Conservation (phyloP, 2,329 filamentous ascomycete genomes). For the Chalaropsis ovoidea region DNA sequence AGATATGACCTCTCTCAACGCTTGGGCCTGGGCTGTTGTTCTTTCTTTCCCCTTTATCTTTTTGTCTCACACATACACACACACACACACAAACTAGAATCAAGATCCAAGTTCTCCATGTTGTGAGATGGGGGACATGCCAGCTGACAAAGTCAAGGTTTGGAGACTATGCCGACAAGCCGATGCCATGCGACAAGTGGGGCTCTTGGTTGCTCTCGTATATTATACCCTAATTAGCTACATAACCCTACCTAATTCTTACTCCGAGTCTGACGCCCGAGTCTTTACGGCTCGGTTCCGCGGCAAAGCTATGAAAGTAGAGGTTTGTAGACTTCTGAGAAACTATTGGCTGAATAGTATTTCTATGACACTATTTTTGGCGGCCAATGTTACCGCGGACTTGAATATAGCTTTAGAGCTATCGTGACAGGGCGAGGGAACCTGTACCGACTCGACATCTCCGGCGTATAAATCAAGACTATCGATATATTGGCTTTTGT, state of each 20-base stretch:
- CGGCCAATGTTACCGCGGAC: too few species aligned
- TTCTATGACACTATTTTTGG: too few species aligned
- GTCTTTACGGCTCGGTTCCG: neutral
- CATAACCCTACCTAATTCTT: neutral
- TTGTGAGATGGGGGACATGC: neutral
- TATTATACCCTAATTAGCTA: neutral
- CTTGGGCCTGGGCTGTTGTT: too few species aligned
- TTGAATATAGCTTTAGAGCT: too few species aligned
- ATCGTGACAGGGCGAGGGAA: too few species aligned
- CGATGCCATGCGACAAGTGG: constrained; percentile 21
- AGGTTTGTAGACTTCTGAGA: too few species aligned
- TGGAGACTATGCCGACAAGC: constrained; percentile 24
- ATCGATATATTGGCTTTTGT: too few species aligned
- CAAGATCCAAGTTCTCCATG: neutral
- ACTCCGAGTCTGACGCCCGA: neutral
- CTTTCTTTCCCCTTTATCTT: too few species aligned
- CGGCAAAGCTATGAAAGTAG: constrained; percentile 2
- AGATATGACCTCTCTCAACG: too few species aligned
- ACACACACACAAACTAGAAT: too few species aligned
- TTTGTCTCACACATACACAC: too few species aligned
- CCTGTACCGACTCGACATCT: neutral
- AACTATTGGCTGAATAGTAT: too few species aligned
- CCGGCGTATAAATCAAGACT: neutral
- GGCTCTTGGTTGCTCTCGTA: neutral
- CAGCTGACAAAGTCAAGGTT: neutral